Evolutionary conservation across 2,329 filamentous ascomycete species (phyloP).

Genomic region (Aureobasidium sp.): DNA sequence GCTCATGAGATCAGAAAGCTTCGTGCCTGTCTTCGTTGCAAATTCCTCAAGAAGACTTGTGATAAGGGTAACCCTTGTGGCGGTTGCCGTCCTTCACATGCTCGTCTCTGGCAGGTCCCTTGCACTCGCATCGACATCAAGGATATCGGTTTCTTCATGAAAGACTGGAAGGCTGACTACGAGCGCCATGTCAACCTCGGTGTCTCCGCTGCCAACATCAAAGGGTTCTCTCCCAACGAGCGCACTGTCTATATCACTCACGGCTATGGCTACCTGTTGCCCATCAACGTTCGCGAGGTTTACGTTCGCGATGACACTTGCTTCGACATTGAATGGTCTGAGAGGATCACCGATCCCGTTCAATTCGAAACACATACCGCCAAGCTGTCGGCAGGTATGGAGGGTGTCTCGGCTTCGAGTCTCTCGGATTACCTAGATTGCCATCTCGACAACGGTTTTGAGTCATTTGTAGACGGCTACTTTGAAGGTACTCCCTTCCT

Average conservation of each 20-base stretch:
- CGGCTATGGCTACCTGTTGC: constrained; percentile 87
- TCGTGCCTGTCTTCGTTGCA: constrained; percentile 87
- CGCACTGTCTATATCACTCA: constrained; percentile 86
- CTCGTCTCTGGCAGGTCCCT: constrained; percentile 91
- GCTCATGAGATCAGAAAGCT: constrained; percentile 95
- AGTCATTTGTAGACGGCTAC: constrained; percentile 90
- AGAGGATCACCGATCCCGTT: constrained; percentile 68
- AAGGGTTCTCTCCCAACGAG: constrained; percentile 63
- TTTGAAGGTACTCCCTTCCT: constrained; percentile 94
- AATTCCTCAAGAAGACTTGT: constrained; percentile 98
- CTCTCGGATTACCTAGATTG: constrained; percentile 90
- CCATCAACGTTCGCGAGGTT: constrained; percentile 88
- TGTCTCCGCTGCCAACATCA: constrained; percentile 91
- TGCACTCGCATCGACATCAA: constrained; percentile 98
- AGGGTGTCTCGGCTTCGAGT: constrained; percentile 73
- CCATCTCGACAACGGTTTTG: constrained; percentile 86
- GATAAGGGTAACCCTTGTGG: constrained; percentile 95
- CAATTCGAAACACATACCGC: constrained; percentile 83
- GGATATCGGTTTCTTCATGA: constrained; percentile 97
- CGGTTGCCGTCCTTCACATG: constrained; percentile 91
- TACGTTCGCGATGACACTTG: constrained; percentile 87
- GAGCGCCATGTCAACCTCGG: constrained; percentile 81
- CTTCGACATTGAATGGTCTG: constrained; percentile 90
- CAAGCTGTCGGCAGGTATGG: constrained; percentile 79
- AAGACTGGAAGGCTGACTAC: constrained; percentile 97